Percentiles rank a stretch among this genome's conserved stretches.
phyloP scores from a whole-genome alignment of 164 flowering plant species.

The Cinnamomum chago region DNA sequence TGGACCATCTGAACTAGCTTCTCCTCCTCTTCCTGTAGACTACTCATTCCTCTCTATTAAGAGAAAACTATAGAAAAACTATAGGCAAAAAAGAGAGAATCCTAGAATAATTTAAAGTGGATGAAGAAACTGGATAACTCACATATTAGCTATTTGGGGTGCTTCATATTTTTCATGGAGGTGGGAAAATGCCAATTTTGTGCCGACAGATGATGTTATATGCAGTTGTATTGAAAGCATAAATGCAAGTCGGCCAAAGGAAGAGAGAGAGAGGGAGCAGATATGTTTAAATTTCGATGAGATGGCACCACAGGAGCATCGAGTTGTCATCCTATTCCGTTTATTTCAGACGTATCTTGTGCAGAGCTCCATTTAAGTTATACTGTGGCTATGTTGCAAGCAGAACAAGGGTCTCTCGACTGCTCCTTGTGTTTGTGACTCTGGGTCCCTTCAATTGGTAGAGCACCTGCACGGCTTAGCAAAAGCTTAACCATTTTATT shows the following conservation, averaged over 20 bases:
- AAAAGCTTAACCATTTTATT: no score
- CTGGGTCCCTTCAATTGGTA: no score
- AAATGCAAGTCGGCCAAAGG: not conserved
- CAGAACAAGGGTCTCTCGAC: not conserved
- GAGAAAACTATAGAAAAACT: no score
- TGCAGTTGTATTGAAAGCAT: not conserved
- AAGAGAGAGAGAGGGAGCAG: not conserved
- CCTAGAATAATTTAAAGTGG: not conserved
- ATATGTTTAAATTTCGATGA: no score
- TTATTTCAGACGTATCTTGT: not conserved
- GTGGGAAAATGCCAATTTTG: not conserved
- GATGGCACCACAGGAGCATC: no score
- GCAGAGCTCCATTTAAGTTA: not conserved
- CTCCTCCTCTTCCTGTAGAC: constrained; percentile 56
- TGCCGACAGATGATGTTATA: not conserved
- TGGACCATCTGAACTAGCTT: constrained; percentile 49
- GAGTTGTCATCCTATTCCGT: no score
- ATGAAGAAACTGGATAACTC: not conserved
- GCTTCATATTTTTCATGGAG: not conserved
- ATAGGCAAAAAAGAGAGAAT: not conserved
- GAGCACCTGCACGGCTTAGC: no score
- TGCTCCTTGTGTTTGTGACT: not conserved
- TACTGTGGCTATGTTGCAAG: not conserved
- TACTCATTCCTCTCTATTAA: constrained; percentile 17
- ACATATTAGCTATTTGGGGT: not conserved